A percentile compares a stretch with the other conserved stretches of the same genome.
Evolutionary conservation across 1,139 yeast species (phyloP).

Genomic region (Ashbya aceris): DNA sequence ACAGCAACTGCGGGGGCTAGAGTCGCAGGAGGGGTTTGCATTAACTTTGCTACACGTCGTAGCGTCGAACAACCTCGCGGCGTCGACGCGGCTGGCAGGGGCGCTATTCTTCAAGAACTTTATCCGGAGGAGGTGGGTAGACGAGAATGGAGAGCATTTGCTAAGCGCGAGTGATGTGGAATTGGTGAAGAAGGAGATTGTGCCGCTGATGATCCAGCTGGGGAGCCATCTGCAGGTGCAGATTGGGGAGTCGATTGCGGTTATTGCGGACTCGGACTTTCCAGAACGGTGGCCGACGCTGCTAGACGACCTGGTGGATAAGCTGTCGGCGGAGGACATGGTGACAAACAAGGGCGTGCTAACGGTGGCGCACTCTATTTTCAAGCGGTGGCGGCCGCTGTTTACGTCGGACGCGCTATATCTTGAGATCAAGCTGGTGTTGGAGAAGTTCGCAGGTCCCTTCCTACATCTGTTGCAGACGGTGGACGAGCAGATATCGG

Average conservation of each 20-base stretch:
- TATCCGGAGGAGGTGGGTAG: constrained; percentile 77
- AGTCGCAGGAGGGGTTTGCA: constrained; percentile 63
- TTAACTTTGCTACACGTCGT: constrained; percentile 68
- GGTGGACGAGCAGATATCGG: constrained; percentile 58
- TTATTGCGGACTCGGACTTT: constrained; percentile 93
- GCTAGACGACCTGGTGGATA: constrained; percentile 63
- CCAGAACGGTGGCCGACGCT: constrained; percentile 82
- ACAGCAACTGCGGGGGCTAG: constrained; percentile 48
- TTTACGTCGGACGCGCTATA: constrained; percentile 87
- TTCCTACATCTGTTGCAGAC: constrained; percentile 57
- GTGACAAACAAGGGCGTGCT: constrained; percentile 75
- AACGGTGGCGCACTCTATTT: constrained; percentile 88
- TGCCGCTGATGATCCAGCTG: constrained; percentile 71
- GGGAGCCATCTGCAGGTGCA: constrained; percentile 76
- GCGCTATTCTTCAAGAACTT: constrained; percentile 87
- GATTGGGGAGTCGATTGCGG: constrained; percentile 84
- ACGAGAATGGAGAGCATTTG: constrained; percentile 75
- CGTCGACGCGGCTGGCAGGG: constrained; percentile 69
- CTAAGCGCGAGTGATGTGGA: constrained; percentile 54
- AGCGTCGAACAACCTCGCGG: constrained; percentile 48
- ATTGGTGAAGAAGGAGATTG: constrained; percentile 64
- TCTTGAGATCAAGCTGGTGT: constrained; percentile 76
- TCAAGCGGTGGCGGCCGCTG: constrained; percentile 93
- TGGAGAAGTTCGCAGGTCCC: constrained; percentile 78
- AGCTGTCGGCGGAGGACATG: constrained; percentile 53